These are phyloP conservation scores for Trypanosoma platydactyli DNA, from an alignment of 208 protist species.

Conservation along the genomic window DNA sequence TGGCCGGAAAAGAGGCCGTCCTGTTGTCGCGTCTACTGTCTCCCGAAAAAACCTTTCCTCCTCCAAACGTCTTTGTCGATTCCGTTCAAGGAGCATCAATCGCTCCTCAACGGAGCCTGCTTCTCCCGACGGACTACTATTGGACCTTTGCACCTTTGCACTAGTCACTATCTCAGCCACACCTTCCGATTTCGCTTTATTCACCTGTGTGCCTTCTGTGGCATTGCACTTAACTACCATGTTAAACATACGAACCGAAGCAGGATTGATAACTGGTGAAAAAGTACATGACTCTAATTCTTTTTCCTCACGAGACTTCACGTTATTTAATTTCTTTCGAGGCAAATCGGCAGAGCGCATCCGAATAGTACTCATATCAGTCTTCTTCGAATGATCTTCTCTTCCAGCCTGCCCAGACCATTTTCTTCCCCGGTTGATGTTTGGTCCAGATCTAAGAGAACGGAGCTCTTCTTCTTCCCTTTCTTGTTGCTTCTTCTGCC, in stretches of 20 bases:
- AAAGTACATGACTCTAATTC: constrained; percentile 37
- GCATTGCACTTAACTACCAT: constrained; percentile 19
- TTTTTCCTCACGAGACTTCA: constrained; percentile 19
- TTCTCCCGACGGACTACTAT: constrained; percentile 8
- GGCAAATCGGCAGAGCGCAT: neutral
- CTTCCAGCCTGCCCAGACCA: neutral
- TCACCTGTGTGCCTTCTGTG: neutral
- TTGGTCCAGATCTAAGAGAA: neutral
- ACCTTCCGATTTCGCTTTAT: neutral
- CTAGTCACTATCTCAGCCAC: neutral
- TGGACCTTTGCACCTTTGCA: constrained; percentile 17
- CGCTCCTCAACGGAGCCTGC: constrained; percentile 28
- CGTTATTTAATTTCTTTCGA: neutral
- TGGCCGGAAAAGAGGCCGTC: constrained; percentile 25
- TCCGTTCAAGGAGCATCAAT: constrained; percentile 27
- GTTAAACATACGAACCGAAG: constrained; percentile 33
- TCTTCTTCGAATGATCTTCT: neutral
- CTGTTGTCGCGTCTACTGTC: constrained; percentile 22
- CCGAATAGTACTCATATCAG: neutral
- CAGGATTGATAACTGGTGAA: constrained; percentile 32
- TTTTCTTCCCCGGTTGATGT: constrained; percentile 12
- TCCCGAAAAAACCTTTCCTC: constrained; percentile 20
- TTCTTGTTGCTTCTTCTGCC: neutral
- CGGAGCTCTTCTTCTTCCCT: constrained; percentile 9
- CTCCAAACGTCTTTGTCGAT: constrained; percentile 25